Base-by-base conservation (phyloP, 148 eudicot genomes). In the Nepenthes mirabilis region DNA sequence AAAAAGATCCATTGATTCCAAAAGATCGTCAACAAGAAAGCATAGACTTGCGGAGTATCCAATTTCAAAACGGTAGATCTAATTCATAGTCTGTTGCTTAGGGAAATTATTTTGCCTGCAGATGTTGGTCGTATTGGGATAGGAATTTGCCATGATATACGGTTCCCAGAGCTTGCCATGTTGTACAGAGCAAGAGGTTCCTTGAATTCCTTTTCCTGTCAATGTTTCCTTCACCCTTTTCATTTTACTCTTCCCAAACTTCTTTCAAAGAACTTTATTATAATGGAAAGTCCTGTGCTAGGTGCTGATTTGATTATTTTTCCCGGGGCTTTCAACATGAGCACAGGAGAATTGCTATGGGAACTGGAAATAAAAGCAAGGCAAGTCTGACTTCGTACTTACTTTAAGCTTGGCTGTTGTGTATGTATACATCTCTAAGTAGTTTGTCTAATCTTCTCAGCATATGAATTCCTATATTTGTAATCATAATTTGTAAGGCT, bases 291-390 rank as follows among this genome's bases (percentile, higher is more conserved):
- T 8, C 4, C 4, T 40, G 6, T 40, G 45, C 8, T 40, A 40
- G 45, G 45, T 40, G 45, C 45, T 40, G 6, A 40, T 4, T 40
- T 40, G 60, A 68, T 79, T 33, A 75, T 80, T 47, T 84, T 75
- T 62, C 86, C 90, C 34, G 80, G 82, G 37, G 90, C 90, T 14
- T 84, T 82, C 51, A 82, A 79, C 74, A 61, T 77, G 62, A 77
- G 75, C 64, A 79, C 84, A 0, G 90, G 86, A 35, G 63, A 65
- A 60, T 43, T 60, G 62, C 59, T 72, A 7, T 81, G 90, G 83
- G 86, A 81, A 72, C 64, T 81, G 32, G 69, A 69, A 56, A 72
- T 81, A 68, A 71, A 78, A 72, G 83, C 85, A 57, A 83, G 89
- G 85, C 62, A 75, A 75, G 74, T 60, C n/a, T 23, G 2, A 36